A percentile compares a stretch with the other conserved stretches of the same genome.
Evolutionary conservation across 2,329 filamentous ascomycete genomes (phyloP).

Genomic region (Ilyonectria robusta): DNA sequence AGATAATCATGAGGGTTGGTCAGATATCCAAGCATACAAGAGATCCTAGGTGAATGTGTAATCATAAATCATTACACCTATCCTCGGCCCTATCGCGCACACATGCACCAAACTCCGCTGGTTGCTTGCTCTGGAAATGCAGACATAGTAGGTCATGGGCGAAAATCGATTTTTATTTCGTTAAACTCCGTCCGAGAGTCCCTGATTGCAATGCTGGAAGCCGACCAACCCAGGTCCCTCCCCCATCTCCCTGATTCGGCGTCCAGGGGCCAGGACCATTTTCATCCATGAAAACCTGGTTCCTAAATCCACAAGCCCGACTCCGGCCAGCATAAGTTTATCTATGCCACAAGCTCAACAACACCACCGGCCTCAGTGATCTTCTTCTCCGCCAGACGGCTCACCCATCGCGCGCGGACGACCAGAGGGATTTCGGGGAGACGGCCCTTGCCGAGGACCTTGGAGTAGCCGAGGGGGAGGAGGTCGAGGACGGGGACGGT

Average conservation of each 20-base stretch:
- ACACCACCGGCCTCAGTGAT: slow-evolving; percentile 98
- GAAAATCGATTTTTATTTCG: slow-evolving; percentile 58
- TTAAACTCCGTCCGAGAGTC: slow-evolving; percentile 58
- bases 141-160: slow-evolving; percentile 46
- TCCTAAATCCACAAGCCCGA: slow-evolving; percentile 52
- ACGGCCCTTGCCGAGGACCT: slow-evolving; percentile 98
- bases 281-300: slow-evolving; percentile 47
- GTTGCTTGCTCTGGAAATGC: slow-evolving; percentile 18
- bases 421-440: slow-evolving; percentile 94
- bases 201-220: slow-evolving; percentile 60
- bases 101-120: neutral
- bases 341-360: slow-evolving; percentile 91
- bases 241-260: slow-evolving; percentile 38
- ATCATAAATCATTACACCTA: slow-evolving; percentile 24
- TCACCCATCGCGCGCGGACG: slow-evolving; percentile 95
- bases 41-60: slow-evolving; percentile 30
- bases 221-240: slow-evolving; percentile 54
- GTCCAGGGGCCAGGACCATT: slow-evolving; percentile 40
- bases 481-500: slow-evolving; percentile 98
- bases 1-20: slow-evolving; percentile 27
- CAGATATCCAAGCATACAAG: slow-evolving; percentile 39
- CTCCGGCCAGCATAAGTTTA: slow-evolving; percentile 46
- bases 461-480: slow-evolving; percentile 96
- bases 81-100: neutral
- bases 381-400: slow-evolving; percentile 97